These are phyloP conservation scores for Gryganskiella cystojenkinii DNA, from an alignment of 192 early-diverging fungal species.

Conservation along the genomic window DNA sequence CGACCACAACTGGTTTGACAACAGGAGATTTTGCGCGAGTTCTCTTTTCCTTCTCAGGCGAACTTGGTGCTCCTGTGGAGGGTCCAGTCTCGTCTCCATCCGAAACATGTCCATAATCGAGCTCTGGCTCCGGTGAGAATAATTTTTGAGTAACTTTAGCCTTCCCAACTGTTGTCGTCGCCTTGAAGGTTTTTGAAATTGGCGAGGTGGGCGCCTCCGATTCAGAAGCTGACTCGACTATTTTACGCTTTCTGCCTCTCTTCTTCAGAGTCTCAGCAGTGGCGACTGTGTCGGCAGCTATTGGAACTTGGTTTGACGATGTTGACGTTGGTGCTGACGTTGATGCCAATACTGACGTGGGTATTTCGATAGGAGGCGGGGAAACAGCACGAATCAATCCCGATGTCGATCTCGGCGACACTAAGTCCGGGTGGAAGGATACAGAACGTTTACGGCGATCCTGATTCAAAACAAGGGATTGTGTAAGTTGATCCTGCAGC, in stretches of 20 bases:
- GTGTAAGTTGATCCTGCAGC: conserved; percentile 17
- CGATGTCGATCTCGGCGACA: background rate
- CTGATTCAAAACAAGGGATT: background rate
- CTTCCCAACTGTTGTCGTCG: too few relatives aligned
- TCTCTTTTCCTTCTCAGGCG: conserved; percentile 6
- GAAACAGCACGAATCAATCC: background rate
- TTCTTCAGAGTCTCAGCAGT: background rate
- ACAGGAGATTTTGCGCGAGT: too few relatives aligned
- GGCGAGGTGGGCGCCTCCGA: too few relatives aligned
- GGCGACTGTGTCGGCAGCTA: conserved; percentile 1
- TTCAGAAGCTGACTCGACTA: background rate
- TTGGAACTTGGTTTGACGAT: background rate
- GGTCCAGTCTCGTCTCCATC: too few relatives aligned
- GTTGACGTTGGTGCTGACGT: background rate
- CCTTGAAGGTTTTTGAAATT: background rate
- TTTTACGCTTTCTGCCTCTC: background rate
- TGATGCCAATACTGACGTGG: background rate
- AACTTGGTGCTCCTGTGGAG: background rate
- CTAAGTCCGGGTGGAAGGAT: background rate
- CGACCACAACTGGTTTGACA: background rate
- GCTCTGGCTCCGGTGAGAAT: too few relatives aligned
- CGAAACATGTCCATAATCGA: too few relatives aligned
- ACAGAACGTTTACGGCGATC: background rate
- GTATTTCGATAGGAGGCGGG: background rate
- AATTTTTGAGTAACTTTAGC: too few relatives aligned